Percentiles rank a stretch among this genome's conserved stretches.
Evolutionary conservation across 2,329 filamentous ascomycete species (phyloP).

Genomic region (Aspergillus neotritici): DNA sequence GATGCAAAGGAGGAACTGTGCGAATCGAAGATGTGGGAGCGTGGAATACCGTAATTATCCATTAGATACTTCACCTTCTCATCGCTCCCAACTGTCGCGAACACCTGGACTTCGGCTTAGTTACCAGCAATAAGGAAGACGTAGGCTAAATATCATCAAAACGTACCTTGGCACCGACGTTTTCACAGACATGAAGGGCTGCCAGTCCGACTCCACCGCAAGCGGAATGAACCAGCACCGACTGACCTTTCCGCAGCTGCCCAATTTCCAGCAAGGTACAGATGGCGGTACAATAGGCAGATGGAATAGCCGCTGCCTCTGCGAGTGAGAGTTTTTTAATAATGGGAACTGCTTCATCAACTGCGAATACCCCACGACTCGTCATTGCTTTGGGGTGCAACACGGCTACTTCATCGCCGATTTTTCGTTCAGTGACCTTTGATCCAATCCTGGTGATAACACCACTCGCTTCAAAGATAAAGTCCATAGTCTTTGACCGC

Average conservation of each 20-base stretch:
- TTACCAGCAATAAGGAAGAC: neutral
- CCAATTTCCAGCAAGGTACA: slow-evolving; percentile 13
- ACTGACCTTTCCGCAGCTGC: slow-evolving; percentile 19
- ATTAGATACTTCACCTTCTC: slow-evolving; percentile 8
- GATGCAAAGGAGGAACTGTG: slow-evolving; percentile 18
- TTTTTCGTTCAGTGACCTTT: neutral
- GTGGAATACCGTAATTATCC: slow-evolving; percentile 13
- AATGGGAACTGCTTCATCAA: neutral
- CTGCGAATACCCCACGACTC: neutral
- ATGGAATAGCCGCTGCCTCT: neutral
- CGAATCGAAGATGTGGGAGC: slow-evolving; percentile 29
- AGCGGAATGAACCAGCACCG: slow-evolving; percentile 32
- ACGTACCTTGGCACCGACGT: slow-evolving; percentile 25
- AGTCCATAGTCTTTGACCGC: slow-evolving; percentile 2
- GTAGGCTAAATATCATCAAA: too few species aligned
- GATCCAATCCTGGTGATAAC: slow-evolving; percentile 2
- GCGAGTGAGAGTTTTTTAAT: neutral
- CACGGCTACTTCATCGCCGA: neutral
- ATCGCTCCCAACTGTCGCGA: slow-evolving; percentile 8
- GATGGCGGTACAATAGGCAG: slow-evolving; percentile 13
- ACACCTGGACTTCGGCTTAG: slow-evolving; percentile 9
- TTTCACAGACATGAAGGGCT: slow-evolving; percentile 24
- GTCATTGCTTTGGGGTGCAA: neutral
- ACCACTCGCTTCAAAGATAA: neutral
- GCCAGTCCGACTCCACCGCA: slow-evolving; percentile 28